phyloP scores from a whole-genome alignment of 192 early-diverging fungal species.

The Coemansia sp. region DNA sequence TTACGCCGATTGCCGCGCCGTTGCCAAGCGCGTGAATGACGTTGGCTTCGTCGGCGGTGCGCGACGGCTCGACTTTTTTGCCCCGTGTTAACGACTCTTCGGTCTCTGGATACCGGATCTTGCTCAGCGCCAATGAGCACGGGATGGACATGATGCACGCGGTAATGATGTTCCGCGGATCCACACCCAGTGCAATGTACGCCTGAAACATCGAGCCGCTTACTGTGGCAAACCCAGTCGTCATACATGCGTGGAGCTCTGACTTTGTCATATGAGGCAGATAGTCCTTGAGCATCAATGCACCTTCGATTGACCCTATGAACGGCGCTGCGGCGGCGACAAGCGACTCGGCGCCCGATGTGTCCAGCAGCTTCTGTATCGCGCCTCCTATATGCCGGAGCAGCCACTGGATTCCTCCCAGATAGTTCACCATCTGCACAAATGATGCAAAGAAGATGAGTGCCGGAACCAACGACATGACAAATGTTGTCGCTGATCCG shows the following conservation, averaged over 20 bases:
- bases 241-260: conserved; percentile 86
- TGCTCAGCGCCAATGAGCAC: conserved; percentile 77
- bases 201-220: conserved; percentile 77
- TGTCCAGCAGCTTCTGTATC: conserved; percentile 67
- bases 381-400: conserved; percentile 62
- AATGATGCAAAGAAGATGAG: conserved; percentile 87
- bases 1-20: conserved; percentile 79
- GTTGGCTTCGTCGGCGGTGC: conserved; percentile 64
- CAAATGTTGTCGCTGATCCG: conserved; percentile 57
- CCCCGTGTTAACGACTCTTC: conserved; percentile 77
- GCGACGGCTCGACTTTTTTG: conserved; percentile 58
- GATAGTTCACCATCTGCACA: conserved; percentile 80
- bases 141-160: conserved; percentile 92
- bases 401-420: conserved; percentile 83
- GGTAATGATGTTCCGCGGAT: conserved; percentile 67
- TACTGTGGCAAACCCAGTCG: conserved; percentile 88
- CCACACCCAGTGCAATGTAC: conserved; percentile 73
- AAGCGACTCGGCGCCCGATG: conserved; percentile 81
- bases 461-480: conserved; percentile 73
- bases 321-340: conserved; percentile 85
- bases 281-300: conserved; percentile 77
- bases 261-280: conserved; percentile 81
- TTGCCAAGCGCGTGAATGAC: conserved; percentile 79
- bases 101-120: conserved; percentile 82
- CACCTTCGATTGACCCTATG: conserved; percentile 81